Base-by-base conservation (phyloP, 805 yeast species). In the Clavispora carvajalis region DNA sequence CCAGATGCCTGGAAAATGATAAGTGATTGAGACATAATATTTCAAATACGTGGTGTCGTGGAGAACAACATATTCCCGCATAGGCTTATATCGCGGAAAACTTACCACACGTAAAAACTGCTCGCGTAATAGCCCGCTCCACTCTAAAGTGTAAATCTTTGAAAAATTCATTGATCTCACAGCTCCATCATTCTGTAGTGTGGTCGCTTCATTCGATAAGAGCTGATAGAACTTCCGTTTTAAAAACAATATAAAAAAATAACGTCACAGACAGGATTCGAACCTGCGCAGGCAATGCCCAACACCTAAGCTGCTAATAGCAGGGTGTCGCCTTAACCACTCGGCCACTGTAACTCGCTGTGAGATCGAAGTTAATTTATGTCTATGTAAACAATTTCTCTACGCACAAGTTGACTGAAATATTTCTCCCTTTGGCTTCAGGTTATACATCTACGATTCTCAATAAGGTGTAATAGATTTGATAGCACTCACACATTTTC, bases 211-310 rank as follows among this genome's bases (percentile, higher is more conserved):
- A n/a, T n/a, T n/a, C n/a, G n/a, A n/a, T n/a, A n/a, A n/a, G n/a
- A n/a, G n/a, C n/a, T n/a, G n/a, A n/a, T n/a, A n/a, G n/a, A n/a
- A n/a, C n/a, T n/a, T n/a, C n/a, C n/a, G n/a, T n/a, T n/a, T n/a
- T n/a, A n/a, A n/a, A n/a, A n/a, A 21, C 5, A 21, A 21, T 6
- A 21, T 21, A 76, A 77, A 77, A 71, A 76, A 69, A 69, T 63
- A 60, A 53, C 95, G 96, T 85, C 85, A 87, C 95, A 84, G 95
- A 86, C 95, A 87, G 95, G 96, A 87, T 87, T 87, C 96, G 96
- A 87, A 87, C 96, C 95, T 87, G 95, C 95, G 96, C 63, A 66
- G 69, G 73, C 60, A 68, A 57, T 59, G 59, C 72, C 69, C 74
- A 68, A 67, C 67, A 62, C 70, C 70, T 65, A 40, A 37, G 45